These are phyloP conservation scores for Kockiozyma suomiensis DNA, from an alignment of 805 yeast genomes.

Conservation along the genomic window DNA sequence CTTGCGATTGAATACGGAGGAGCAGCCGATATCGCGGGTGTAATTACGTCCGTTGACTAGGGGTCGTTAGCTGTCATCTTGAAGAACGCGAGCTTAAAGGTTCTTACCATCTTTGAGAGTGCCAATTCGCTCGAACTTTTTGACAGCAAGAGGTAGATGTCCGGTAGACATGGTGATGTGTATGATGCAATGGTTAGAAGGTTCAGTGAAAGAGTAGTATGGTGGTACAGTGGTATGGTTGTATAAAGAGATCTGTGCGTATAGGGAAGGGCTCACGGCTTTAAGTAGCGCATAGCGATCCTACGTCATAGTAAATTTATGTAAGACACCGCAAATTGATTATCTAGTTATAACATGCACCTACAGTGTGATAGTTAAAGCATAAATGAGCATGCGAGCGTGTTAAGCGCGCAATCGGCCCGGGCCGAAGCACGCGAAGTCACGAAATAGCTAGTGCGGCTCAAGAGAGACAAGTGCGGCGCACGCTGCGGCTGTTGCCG, in stretches of 20 bases:
- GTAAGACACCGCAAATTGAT: no score
- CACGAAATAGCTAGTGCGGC: no score
- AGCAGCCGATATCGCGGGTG: conserved; percentile 33
- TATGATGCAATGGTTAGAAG: no score
- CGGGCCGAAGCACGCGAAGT: conserved; percentile 2
- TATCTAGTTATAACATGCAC: no score
- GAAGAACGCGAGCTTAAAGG: background rate
- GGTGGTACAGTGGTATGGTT: no score
- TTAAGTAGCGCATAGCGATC: background rate
- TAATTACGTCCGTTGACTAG: conserved; percentile 29
- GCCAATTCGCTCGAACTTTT: conserved; percentile 32
- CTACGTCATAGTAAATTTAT: no score
- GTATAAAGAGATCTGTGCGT: background rate
- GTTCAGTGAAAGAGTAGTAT: no score
- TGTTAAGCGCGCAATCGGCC: background rate
- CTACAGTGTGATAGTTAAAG: background rate
- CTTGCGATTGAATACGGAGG: conserved; percentile 15
- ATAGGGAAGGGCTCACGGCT: background rate
- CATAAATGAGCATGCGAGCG: background rate
- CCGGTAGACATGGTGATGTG: conserved; percentile 14
- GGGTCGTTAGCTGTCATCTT: background rate
- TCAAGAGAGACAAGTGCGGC: background rate
- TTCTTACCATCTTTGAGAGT: conserved; percentile 27
- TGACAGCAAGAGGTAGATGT: conserved; percentile 22
- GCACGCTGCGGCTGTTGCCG: background rate